Evolutionary conservation across 495 filamentous ascomycete species (phyloP), one percentile per base, ranked within the genome.

Genomic region (Penicillium salamii): DNA sequence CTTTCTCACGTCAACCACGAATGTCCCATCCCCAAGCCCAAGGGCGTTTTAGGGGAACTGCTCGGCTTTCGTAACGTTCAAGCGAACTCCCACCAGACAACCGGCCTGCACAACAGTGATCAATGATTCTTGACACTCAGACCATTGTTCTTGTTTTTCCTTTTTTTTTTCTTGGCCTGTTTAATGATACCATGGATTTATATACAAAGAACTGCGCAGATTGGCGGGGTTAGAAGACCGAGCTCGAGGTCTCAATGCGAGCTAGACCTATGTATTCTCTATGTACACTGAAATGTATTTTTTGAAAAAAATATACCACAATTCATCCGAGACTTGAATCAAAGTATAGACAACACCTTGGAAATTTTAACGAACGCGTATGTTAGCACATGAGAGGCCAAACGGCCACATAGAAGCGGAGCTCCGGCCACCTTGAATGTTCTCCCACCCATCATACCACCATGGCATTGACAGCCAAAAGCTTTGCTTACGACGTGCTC

Each of bases 21-120:
- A 63, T 96, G 90, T 58, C 90, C 90, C 0, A 85, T 96, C 2
- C 90, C 90, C 3, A 95, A 95, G 59, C 90, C 90, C 1, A 73
- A 78, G 14, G 90, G 88, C 8, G 64, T 89, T 11, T 67, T 93
- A 43, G 88, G 88, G 17, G 78, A 87, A 61, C 58, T 91, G 32
- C 68, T 96, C 53, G 89, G 90, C 1, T 86, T 93, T 57, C 55
- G 49, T 13, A 52, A 53, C 53, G 38, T 54, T 17, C 55, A 45
- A 42, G 45, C 29, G 13, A 57, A 15, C 31, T 44, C 52, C 24
- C 49, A 23, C 18, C 58, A 53, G 44, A 31, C 48, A 2, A 46
- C 33, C 3, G 42, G 19, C 42, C 5, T 52, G 37, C 15, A 45
- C 9, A 55, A 59, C 29, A 47, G 53, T 33, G 41, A 44, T 34